phyloP scores from a whole-genome alignment of 441 rosid genomes.

The Brassica hybrid region DNA sequence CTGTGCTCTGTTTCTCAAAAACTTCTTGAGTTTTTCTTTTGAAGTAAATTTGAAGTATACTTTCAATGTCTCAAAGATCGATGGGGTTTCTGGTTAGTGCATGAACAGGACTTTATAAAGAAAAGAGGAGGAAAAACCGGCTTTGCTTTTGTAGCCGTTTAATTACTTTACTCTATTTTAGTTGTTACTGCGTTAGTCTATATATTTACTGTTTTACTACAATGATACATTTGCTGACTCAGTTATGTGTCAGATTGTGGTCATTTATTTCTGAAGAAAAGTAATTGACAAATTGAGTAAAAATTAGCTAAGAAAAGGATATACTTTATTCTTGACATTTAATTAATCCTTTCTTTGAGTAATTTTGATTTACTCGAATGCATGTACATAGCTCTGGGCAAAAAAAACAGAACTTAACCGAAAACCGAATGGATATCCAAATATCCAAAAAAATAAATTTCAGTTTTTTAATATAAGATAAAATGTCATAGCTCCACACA shows the following conservation, averaged over 20 bases:
- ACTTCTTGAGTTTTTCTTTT: constrained; percentile 30
- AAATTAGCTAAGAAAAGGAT: background rate
- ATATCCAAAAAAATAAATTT: no score
- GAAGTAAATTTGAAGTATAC: background rate
- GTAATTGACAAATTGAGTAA: background rate
- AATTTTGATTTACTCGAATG: no score
- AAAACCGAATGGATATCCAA: no score
- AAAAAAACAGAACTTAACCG: no score
- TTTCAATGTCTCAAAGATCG: background rate
- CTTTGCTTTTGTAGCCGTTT: constrained; percentile 24
- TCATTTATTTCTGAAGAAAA: constrained; percentile 13
- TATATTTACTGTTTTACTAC: constrained; percentile 16
- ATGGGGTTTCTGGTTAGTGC: constrained; percentile 29
- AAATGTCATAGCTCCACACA: no score
- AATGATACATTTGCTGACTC: constrained; percentile 21
- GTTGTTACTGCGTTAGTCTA: background rate
- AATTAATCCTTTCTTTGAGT: background rate
- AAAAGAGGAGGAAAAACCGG: constrained; percentile 28
- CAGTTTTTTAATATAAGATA: no score
- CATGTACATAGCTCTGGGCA: no score
- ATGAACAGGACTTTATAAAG: constrained; percentile 35
- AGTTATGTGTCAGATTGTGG: constrained; percentile 15
- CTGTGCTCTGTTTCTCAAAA: constrained; percentile 5
- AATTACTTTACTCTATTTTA: background rate
- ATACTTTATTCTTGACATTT: constrained; percentile 18